These are phyloP conservation scores for Geotrichum macrosporum DNA, from an alignment of 1,139 yeast genomes.

Conservation along the genomic window DNA sequence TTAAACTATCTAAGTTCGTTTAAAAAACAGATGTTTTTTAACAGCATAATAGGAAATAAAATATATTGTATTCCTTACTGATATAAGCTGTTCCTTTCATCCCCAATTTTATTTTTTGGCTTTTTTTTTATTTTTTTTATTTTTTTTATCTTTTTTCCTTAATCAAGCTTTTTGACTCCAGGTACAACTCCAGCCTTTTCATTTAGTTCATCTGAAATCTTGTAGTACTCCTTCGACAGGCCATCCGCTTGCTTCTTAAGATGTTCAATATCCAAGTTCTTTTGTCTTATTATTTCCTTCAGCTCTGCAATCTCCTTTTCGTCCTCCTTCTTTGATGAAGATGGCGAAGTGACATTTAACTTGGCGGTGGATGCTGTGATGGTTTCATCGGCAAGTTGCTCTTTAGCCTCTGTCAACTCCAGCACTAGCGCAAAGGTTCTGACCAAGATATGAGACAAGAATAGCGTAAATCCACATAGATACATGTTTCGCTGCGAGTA, in stretches of 20 bases:
- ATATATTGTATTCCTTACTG: too few relatives aligned
- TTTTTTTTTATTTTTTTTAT: too few relatives aligned
- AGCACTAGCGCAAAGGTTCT: constrained; percentile 80
- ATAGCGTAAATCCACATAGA: constrained; percentile 91
- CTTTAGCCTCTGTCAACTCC: constrained; percentile 61
- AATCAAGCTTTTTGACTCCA: constrained; percentile 35
- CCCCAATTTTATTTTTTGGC: too few relatives aligned
- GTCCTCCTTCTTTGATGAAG: too few relatives aligned
- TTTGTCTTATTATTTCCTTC: constrained; percentile 52
- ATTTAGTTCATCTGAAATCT: constrained; percentile 43
- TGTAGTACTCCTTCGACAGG: constrained; percentile 61
- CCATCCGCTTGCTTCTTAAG: constrained; percentile 69
- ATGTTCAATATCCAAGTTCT: constrained; percentile 58
- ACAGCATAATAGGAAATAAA: too few relatives aligned
- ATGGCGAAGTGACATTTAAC: too few relatives aligned
- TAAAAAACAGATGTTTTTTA: too few relatives aligned
- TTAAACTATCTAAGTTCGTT: too few relatives aligned
- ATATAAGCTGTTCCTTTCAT: too few relatives aligned
- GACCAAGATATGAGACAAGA: constrained; percentile 76
- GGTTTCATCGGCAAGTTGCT: constrained; percentile 12
- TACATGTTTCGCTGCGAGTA: constrained; percentile 97
- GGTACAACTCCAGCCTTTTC: constrained; percentile 27
- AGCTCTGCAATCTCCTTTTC: constrained; percentile 48
- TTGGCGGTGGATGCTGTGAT: too few relatives aligned
- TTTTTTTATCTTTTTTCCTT: too few relatives aligned